phyloP scores from a whole-genome alignment of 805 yeast species.

The Jamesozyma jinghongensis region DNA sequence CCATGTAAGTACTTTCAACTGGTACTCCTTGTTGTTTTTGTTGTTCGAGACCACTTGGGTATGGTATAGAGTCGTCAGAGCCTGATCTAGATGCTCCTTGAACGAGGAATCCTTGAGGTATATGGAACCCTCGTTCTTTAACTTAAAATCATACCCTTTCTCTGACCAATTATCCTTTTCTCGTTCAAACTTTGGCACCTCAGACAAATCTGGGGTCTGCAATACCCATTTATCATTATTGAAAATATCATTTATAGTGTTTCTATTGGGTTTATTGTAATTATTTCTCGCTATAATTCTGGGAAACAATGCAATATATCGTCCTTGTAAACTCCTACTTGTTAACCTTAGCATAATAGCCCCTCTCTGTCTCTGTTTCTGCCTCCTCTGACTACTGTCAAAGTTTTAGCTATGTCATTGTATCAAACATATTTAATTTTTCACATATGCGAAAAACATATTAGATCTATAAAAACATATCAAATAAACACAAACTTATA shows the following conservation, averaged over 20 bases:
- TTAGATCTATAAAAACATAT: too few species aligned
- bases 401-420: too few species aligned
- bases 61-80: conserved; percentile 12
- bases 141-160: background rate
- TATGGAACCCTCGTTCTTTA: conserved; percentile 1
- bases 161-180: background rate
- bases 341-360: too few species aligned
- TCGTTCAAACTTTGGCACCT: conserved; percentile 6
- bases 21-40: conserved; percentile 1
- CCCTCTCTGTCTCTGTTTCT: too few species aligned
- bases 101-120: conserved; percentile 9
- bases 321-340: too few species aligned
- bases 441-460: too few species aligned
- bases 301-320: too few species aligned
- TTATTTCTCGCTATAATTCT: too few species aligned
- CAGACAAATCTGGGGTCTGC: conserved; percentile 1
- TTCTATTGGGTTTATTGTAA: too few species aligned
- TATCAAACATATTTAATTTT: too few species aligned
- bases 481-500: too few species aligned
- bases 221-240: conserved; percentile 6
- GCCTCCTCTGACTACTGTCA: too few species aligned
- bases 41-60: conserved; percentile 9
- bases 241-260: conserved; percentile 1
- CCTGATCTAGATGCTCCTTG: conserved; percentile 8
- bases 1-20: conserved; percentile 6